Conservation (phyloP, 495 filamentous ascomycete species). For the Collariella sp. region DNA sequence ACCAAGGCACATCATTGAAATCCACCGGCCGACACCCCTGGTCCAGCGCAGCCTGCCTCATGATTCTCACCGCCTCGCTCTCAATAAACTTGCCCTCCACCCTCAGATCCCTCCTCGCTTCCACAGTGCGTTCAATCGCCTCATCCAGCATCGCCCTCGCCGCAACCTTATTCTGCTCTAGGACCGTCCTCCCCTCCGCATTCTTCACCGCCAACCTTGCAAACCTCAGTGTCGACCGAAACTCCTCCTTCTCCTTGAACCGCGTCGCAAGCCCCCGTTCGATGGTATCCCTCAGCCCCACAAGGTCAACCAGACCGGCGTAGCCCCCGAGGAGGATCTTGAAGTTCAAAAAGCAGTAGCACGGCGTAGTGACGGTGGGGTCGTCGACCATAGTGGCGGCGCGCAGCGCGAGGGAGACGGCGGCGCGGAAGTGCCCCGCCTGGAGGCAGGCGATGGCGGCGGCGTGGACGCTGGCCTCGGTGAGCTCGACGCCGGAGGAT, state of each 20-base stretch:
- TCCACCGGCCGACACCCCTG: constrained; percentile 13
- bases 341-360: constrained; percentile 34
- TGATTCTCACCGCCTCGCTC: constrained; percentile 17
- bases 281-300: constrained; percentile 28
- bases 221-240: constrained; percentile 26
- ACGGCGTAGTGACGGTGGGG: constrained; percentile 12
- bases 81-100: constrained; percentile 14
- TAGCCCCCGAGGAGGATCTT: constrained; percentile 33
- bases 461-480: constrained; percentile 27
- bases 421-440: constrained; percentile 22
- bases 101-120: constrained; percentile 8
- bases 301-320: constrained; percentile 25
- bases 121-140: constrained; percentile 7
- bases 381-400: constrained; percentile 24
- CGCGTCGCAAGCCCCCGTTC: constrained; percentile 20
- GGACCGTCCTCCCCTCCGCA: not conserved
- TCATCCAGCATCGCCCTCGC: constrained; percentile 9
- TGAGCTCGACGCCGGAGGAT: constrained; percentile 18
- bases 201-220: constrained; percentile 17
- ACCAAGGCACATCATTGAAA: constrained; percentile 19
- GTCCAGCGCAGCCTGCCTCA: constrained; percentile 21
- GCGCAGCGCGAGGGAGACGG: constrained; percentile 26
- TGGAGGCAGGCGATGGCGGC: constrained; percentile 29
- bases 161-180: not conserved
- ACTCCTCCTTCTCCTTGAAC: constrained; percentile 23